Percentiles rank a stretch among this genome's conserved stretches.
These are phyloP conservation scores for Boletus semigastroideus DNA, from an alignment of 1,284 basidiomycete species.

Conservation along the genomic window DNA sequence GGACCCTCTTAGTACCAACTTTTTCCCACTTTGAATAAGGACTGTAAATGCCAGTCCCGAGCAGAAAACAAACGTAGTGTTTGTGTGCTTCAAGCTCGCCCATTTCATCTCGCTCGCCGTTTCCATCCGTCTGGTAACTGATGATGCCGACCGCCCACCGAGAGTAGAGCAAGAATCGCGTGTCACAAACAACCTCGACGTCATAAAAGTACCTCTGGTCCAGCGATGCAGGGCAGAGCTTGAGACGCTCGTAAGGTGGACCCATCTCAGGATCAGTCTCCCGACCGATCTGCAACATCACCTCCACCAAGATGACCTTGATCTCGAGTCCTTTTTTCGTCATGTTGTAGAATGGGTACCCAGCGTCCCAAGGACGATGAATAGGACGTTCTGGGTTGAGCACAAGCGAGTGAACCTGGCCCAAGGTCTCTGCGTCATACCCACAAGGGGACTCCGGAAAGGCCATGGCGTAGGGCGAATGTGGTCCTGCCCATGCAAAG, in stretches of 20 bases:
- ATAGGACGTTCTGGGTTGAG: conserved; percentile 2
- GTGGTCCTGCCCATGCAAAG: conserved; percentile 5
- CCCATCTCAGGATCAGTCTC: neutral
- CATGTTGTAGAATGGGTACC: conserved; percentile 5
- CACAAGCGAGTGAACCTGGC: neutral
- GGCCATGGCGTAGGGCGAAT: conserved; percentile 3
- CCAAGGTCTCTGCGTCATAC: neutral
- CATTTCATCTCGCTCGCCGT: neutral
- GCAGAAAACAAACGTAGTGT: conserved; percentile 5
- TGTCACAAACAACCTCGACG: neutral
- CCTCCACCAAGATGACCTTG: conserved; percentile 3
- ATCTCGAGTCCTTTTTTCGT: conserved; percentile 5
- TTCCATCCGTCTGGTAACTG: conserved; percentile 4
- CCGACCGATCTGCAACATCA: conserved; percentile 3
- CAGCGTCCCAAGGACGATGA: conserved; percentile 5
- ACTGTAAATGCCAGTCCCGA: conserved; percentile 4
- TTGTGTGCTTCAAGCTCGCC: conserved; percentile 1
- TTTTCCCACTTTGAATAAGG: conserved; percentile 6
- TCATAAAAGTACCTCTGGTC: conserved; percentile 1
- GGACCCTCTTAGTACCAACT: conserved; percentile 2
- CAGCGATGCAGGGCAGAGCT: neutral
- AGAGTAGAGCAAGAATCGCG: conserved; percentile 4
- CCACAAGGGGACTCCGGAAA: conserved; percentile 4
- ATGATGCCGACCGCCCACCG: conserved; percentile 6
- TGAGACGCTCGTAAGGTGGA: neutral